Base-by-base conservation (phyloP, 495 filamentous ascomycete genomes). In the Xylaria palmicola region DNA sequence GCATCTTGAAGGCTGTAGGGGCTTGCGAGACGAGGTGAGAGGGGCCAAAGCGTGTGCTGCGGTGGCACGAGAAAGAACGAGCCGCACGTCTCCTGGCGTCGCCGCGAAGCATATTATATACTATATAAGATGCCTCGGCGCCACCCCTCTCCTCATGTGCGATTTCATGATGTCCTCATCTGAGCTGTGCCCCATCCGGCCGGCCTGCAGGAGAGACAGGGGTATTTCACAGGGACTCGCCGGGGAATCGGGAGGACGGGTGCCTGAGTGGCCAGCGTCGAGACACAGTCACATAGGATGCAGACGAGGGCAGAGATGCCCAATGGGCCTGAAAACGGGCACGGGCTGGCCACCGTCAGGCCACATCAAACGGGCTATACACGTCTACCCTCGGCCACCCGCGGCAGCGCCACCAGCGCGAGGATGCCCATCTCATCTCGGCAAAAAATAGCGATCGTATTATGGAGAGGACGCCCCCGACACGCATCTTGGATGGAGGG, bases 351-450 rank as follows among this genome's bases (percentile, higher is more conserved):
- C n/a, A 17, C 27, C 34, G 41, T 48, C 55, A 48, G 55, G 34
- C 43, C 56, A 49, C 32, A 20, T 22, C 43, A 29, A 17, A 2
- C 56, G 44, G 56, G 56, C 34, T 59, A 59, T 24, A 44, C 41
- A 37, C 56, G 56, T 58, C 44, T 59, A 59, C 44, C 56, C 4
- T 59, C 56, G 56, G 56, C 56, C 56, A 59, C 32, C 9, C 20
- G 56, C 56, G 56, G 56, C 44, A 34, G 44, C 39, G 22, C 44
- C 15, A 1, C 30, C 19, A 39, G 37, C 22, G 22, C 6, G 6
- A 6, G 32, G 13, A 36, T 36, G 32, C 32, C 6, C 13, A 6
- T 36, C 32, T n/a, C n/a, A n/a, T n/a, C n/a, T n/a, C n/a, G n/a
- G n/a, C n/a, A n/a, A n/a, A n/a, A n/a, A n/a, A n/a, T n/a, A n/a